Conservation (phyloP, 73 alveolate genomes). For the Breviolum minutum region DNA sequence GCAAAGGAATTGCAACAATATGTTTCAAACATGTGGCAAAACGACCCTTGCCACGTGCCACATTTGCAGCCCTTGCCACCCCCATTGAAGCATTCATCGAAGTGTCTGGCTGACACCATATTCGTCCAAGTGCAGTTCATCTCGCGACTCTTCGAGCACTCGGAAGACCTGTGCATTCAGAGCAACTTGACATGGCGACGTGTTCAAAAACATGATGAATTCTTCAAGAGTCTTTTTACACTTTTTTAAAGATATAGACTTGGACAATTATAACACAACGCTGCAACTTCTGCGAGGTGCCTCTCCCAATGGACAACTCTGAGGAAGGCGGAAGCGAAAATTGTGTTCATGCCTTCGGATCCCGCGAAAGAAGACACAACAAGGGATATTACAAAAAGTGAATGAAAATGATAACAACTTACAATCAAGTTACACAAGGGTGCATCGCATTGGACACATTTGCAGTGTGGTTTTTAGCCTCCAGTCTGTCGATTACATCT, state of each 20-base stretch:
- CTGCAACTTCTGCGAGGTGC: not conserved
- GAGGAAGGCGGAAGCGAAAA: constrained; percentile 81
- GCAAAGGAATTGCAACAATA: too few species aligned
- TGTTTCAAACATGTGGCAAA: too few species aligned
- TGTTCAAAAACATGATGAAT: not conserved
- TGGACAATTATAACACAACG: not conserved
- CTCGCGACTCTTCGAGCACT: constrained; percentile 47
- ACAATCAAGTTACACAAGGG: not conserved
- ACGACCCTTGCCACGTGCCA: too few species aligned
- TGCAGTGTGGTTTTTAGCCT: not conserved
- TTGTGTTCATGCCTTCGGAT: constrained; percentile 73
- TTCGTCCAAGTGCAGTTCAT: constrained; percentile 53
- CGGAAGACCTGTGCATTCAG: constrained; percentile 35
- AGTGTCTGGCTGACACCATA: constrained; percentile 74
- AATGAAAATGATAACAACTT: not conserved
- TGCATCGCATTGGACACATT: not conserved
- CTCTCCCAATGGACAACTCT: constrained; percentile 46
- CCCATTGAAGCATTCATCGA: not conserved
- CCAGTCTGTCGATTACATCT: not conserved
- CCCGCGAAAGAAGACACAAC: not conserved
- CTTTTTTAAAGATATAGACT: not conserved
- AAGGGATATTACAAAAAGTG: not conserved
- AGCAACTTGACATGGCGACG: not conserved
- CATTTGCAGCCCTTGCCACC: too few species aligned
- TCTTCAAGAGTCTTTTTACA: not conserved